Percentiles rank a stretch among this genome's conserved stretches.
Conservation (phyloP, 805 yeast genomes). For the Candida tallmaniae region DNA sequence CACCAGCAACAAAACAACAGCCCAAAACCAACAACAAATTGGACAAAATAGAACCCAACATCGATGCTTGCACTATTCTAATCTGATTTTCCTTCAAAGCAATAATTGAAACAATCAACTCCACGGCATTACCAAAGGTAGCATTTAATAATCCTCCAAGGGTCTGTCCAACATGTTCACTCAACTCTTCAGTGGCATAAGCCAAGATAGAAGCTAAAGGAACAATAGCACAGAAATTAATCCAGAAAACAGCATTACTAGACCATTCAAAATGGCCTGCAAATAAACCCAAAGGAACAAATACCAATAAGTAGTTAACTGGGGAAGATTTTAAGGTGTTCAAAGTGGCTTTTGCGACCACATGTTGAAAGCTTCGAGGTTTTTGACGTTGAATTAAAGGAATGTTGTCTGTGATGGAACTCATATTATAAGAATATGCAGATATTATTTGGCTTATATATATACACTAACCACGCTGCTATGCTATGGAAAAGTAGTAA, state of each 20-base stretch:
- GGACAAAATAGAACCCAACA: constrained; percentile 91
- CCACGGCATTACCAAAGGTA: constrained; percentile 97
- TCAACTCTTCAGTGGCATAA: constrained; percentile 88
- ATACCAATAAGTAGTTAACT: constrained; percentile 69
- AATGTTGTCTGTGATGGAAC: background rate
- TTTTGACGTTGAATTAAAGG: background rate
- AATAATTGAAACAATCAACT: constrained; percentile 87
- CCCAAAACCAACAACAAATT: constrained; percentile 88
- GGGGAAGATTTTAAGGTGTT: constrained; percentile 52
- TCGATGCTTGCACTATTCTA: constrained; percentile 92
- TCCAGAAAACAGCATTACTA: constrained; percentile 52
- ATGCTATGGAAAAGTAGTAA: no score
- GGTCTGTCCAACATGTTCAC: constrained; percentile 86
- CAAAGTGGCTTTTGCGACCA: constrained; percentile 14
- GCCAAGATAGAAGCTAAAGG: constrained; percentile 91
- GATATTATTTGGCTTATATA: no score
- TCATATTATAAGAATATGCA: no score
- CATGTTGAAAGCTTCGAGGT: constrained; percentile 1
- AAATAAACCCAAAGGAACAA: constrained; percentile 86
- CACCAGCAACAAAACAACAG: constrained; percentile 93
- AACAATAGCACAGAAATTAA: constrained; percentile 85
- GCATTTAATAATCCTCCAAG: constrained; percentile 93
- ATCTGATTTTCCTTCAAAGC: constrained; percentile 85
- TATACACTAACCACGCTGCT: no score
- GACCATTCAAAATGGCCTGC: constrained; percentile 60